Base-by-base conservation (phyloP, 2,329 filamentous ascomycete genomes). In the Diaporthe sp. region DNA sequence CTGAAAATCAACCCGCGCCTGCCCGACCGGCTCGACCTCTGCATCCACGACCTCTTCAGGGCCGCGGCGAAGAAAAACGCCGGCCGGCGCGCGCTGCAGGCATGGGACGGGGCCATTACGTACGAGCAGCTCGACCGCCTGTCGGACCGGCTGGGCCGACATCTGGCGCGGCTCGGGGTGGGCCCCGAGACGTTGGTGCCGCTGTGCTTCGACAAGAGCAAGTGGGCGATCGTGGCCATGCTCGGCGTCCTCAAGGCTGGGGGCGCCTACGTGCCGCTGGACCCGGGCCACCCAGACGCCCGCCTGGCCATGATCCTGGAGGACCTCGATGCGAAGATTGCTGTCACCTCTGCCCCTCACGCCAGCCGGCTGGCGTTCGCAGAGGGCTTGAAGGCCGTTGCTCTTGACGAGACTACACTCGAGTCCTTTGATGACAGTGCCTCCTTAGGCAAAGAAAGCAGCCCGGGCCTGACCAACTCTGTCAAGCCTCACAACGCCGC, bases 241-340 rank as follows among this genome's bases (percentile, higher is more conserved):
- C 49, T 71, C n/a, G 68, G 42, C 37, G 51, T 57, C 15, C 44
- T 71, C 44, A 71, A 71, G 51, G 68, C 68, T 12, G 68, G 68
- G 9, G 68, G 34, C 8, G 58, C 28, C 28, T 61, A 34, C 17
- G 34, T 25, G 8, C 34, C 58, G 3, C 9, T 61, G 1, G 58
- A 61, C 58, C 34, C 58, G 46, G 46, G 46, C 46, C 46, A 51
- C 46, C 46, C 46, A 22, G 46, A 51, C 46, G 46, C 46, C 46
- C 46, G 46, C 46, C 46, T 51, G 46, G 46, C 22, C 22, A 51
- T 51, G 46, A 51, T 51, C 19, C 12, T 51, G 13, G 46, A 51
- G 46, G 46, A 51, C 46, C 46, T 51, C 7, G 46, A 51, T n/a
- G 46, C 46, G 19, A 51, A 51, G 46, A 2, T 51, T 51, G 22